Conservation (phyloP, 2,329 filamentous ascomycete genomes). For the Diaporthe vaccinii region DNA sequence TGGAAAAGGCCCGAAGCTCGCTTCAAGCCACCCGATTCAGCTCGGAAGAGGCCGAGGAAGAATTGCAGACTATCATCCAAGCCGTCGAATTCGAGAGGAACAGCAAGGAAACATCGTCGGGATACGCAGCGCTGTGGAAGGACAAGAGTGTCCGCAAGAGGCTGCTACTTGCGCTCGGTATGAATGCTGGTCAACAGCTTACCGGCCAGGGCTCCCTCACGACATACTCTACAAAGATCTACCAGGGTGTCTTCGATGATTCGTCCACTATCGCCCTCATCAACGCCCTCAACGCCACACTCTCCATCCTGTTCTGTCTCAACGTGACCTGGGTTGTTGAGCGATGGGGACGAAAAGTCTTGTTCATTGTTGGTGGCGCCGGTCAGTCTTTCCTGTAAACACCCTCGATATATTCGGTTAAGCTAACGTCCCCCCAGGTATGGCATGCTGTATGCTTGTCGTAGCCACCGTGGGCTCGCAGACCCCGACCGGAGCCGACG, state of each 20-base stretch:
- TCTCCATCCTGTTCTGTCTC: constrained; percentile 79
- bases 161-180: constrained; percentile 72
- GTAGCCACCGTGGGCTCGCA: constrained; percentile 58
- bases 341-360: constrained; percentile 77
- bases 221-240: constrained; percentile 80
- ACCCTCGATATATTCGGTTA: not conserved
- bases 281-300: constrained; percentile 81
- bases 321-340: constrained; percentile 82
- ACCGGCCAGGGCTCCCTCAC: constrained; percentile 82
- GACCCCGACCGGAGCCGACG: constrained; percentile 62
- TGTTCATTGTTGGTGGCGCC: constrained; percentile 74
- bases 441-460: constrained; percentile 79
- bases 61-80: constrained; percentile 74
- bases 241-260: constrained; percentile 76
- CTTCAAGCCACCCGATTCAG: constrained; percentile 72
- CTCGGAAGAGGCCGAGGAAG: constrained; percentile 75
- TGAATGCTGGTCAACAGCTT: constrained; percentile 80
- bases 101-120: constrained; percentile 70
- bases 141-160: constrained; percentile 78
- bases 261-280: constrained; percentile 75
- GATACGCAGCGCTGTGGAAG: constrained; percentile 77
- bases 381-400: not conserved
- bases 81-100: constrained; percentile 81
- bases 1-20: constrained; percentile 70
- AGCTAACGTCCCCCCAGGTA: constrained; percentile 61